A percentile compares a stretch with the other conserved stretches of the same genome.
phyloP scores from a whole-genome alignment of 768 basidiomycete genomes.

The Termitomyces sp. region DNA sequence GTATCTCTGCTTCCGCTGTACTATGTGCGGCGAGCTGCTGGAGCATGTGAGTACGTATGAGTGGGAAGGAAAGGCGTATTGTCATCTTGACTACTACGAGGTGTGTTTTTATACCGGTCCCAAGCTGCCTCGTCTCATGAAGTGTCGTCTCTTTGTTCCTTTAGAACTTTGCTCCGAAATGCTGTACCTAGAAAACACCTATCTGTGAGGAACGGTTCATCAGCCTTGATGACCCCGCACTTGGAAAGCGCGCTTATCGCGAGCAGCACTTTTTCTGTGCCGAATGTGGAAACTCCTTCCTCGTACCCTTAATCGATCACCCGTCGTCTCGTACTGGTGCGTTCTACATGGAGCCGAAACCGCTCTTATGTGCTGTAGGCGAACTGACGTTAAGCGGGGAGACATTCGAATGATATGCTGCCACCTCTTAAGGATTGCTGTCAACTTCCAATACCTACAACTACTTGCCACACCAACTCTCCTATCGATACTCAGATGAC shows the following conservation, averaged over 20 bases:
- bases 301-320: conserved; percentile 51
- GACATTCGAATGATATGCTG: too few species aligned
- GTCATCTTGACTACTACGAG: conserved; percentile 96
- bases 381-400: conserved; percentile 61
- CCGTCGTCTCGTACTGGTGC: conserved; percentile 29
- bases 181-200: conserved; percentile 91
- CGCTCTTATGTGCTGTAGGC: too few species aligned
- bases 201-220: conserved; percentile 98
- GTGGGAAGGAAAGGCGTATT: conserved; percentile 83
- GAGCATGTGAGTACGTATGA: conserved; percentile 95
- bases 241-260: conserved; percentile 86
- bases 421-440: too few species aligned
- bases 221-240: conserved; percentile 82
- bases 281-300: conserved; percentile 96
- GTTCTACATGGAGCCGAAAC: too few species aligned
- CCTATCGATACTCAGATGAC: background rate
- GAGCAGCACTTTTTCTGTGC: conserved; percentile 98
- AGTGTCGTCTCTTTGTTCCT: too few species aligned
- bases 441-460: background rate
- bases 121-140: conserved; percentile 1
- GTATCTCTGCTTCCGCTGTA: conserved; percentile 67
- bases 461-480: too few species aligned
- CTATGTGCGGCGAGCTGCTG: conserved; percentile 71
- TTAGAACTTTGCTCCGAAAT: conserved; percentile 87
- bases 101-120: conserved; percentile 39